Conservation (phyloP, 495 filamentous ascomycete species). For the Cenococcum geophilum region DNA sequence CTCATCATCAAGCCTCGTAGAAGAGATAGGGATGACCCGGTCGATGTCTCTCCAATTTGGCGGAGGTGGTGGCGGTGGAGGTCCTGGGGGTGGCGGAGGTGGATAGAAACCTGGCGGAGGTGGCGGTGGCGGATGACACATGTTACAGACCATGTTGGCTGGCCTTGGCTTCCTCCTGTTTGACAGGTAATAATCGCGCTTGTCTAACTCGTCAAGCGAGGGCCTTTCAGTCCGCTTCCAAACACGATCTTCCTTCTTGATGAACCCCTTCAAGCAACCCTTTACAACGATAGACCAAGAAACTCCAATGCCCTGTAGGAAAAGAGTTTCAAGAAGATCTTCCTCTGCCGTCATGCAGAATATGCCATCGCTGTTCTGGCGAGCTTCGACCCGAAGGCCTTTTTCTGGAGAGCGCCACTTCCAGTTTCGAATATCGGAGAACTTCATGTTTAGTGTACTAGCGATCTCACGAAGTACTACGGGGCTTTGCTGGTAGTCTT, state of each 20-base stretch:
- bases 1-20: slow-evolving; percentile 12
- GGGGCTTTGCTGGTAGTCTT: slow-evolving; percentile 21
- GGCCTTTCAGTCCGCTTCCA: slow-evolving; percentile 10
- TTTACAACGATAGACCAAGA: slow-evolving; percentile 12
- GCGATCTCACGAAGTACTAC: slow-evolving; percentile 15
- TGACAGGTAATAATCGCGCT: slow-evolving; percentile 21
- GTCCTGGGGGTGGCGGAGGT: neutral
- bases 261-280: slow-evolving; percentile 1
- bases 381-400: slow-evolving; percentile 19
- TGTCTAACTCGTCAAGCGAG: slow-evolving; percentile 6
- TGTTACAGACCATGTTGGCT: slow-evolving; percentile 1
- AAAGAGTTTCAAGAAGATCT: slow-evolving; percentile 21
- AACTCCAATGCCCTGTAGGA: slow-evolving; percentile 14
- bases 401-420: slow-evolving; percentile 18
- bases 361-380: slow-evolving; percentile 14
- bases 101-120: slow-evolving; percentile 2
- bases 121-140: slow-evolving; percentile 10
- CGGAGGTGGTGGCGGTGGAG: slow-evolving; percentile 14
- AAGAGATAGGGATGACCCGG: neutral
- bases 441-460: slow-evolving; percentile 13
- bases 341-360: slow-evolving; percentile 22
- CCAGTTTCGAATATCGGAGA: slow-evolving; percentile 19
- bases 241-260: neutral
- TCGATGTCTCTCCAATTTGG: neutral
- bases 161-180: neutral